Conservation (phyloP, 2,329 filamentous ascomycete genomes). For the Rosellinia necatrix region DNA sequence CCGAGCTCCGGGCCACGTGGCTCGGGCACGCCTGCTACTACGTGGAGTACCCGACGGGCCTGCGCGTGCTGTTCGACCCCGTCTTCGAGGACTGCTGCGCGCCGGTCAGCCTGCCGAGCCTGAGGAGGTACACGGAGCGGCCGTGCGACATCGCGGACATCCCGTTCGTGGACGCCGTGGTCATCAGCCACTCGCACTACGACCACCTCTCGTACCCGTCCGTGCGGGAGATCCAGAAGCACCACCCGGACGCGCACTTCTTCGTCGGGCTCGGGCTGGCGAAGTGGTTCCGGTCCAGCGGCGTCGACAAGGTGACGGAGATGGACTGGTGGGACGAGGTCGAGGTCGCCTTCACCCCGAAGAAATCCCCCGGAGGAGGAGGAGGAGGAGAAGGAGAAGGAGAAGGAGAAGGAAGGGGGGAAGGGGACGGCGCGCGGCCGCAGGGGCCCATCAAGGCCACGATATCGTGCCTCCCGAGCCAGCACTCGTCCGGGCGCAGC, state of each 20-base stretch:
- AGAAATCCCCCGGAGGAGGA: too few species aligned
- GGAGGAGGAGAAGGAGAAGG: too few species aligned
- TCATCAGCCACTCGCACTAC: conserved; percentile 92
- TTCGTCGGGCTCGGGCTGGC: conserved; percentile 85
- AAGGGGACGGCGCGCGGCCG: conserved; percentile 38
- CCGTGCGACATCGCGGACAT: conserved; percentile 81
- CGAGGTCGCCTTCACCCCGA: conserved; percentile 64
- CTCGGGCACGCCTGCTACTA: conserved; percentile 94
- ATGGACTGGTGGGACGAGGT: conserved; percentile 94
- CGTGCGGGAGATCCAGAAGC: conserved; percentile 69
- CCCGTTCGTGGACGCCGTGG: conserved; percentile 73
- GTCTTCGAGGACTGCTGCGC: conserved; percentile 89
- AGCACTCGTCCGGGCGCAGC: conserved; percentile 76
- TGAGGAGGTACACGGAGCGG: conserved; percentile 76
- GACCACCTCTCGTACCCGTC: conserved; percentile 85
- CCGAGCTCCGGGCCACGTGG: conserved; percentile 82
- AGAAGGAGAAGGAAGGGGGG: too few species aligned
- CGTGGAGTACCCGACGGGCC: conserved; percentile 83
- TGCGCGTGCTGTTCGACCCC: conserved; percentile 90
- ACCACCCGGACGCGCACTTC: conserved; percentile 80
- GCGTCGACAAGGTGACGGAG: conserved; percentile 80
- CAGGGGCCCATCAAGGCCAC: conserved; percentile 68
- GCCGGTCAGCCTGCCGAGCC: conserved; percentile 71
- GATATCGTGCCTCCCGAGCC: conserved; percentile 80
- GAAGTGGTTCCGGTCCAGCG: conserved; percentile 75